Evolutionary conservation across 2,329 filamentous ascomycete species (phyloP).

Genomic region (Cyanodermella asteris): DNA sequence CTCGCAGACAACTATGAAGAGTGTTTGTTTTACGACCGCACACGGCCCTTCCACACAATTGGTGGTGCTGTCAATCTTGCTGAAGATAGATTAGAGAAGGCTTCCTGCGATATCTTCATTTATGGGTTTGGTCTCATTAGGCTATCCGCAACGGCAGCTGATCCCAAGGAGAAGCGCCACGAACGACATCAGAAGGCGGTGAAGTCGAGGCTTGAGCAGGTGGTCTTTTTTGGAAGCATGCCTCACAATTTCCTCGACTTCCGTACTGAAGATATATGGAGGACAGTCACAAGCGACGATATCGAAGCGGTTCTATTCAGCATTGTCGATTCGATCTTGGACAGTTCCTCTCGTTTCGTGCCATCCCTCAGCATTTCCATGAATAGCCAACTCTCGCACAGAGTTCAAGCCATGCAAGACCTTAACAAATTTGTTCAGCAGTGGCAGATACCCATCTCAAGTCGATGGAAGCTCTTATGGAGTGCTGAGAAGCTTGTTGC

Average conservation of each 20-base stretch:
- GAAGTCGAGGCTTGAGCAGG: constrained; percentile 80
- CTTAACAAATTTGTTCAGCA: too few relatives aligned
- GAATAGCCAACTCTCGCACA: constrained; percentile 55
- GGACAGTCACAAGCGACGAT: constrained; percentile 46
- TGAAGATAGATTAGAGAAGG: too few relatives aligned
- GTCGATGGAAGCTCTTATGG: constrained; percentile 64
- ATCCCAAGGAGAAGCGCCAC: constrained; percentile 17
- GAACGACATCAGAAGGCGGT: constrained; percentile 42
- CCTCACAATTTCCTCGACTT: constrained; percentile 78
- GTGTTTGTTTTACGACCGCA: too few relatives aligned
- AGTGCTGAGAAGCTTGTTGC: constrained; percentile 79
- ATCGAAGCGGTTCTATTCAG: constrained; percentile 54
- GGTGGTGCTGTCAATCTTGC: too few relatives aligned
- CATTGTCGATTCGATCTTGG: constrained; percentile 63
- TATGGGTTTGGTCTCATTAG: constrained; percentile 36
- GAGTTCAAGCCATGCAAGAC: constrained; percentile 51
- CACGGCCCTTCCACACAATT: too few relatives aligned
- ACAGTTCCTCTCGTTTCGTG: constrained; percentile 53
- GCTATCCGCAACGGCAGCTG: constrained; percentile 25
- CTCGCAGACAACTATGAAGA: constrained; percentile 59
- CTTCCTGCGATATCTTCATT: constrained; percentile 32
- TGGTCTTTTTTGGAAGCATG: constrained; percentile 73
- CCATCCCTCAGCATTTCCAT: constrained; percentile 52
- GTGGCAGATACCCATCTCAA: too few relatives aligned
- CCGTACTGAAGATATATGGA: constrained; percentile 40